These are phyloP conservation scores for Phytophthora parvispora DNA, from an alignment of 352 stramenopile genomes.

Conservation along the genomic window DNA sequence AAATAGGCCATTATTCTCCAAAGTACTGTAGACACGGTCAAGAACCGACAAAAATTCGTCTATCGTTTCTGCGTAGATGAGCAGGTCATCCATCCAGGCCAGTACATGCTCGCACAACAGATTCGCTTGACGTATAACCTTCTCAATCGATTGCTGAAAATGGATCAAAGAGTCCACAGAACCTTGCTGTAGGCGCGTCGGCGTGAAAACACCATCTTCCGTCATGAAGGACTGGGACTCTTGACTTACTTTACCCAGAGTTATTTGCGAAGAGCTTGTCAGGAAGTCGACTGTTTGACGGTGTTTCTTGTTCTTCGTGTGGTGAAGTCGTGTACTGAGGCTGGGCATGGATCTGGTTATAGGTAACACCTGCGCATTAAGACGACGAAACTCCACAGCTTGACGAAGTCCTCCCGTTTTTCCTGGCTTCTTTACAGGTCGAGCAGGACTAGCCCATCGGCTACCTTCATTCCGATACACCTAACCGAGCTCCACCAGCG, in stretches of 20 bases:
- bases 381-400: background rate
- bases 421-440: constrained; percentile 5
- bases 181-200: constrained; percentile 6
- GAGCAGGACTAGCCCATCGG: constrained; percentile 2
- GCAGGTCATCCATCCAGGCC: constrained; percentile 1
- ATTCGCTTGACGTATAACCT: constrained; percentile 6
- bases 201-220: constrained; percentile 9
- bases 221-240: constrained; percentile 7
- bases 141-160: constrained; percentile 5
- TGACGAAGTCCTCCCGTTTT: constrained; percentile 8
- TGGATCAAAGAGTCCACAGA: constrained; percentile 9
- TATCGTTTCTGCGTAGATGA: constrained; percentile 1
- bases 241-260: background rate
- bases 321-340: background rate
- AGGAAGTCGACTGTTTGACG: constrained; percentile 11
- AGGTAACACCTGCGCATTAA: background rate
- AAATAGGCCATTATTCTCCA: constrained; percentile 1
- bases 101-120: constrained; percentile 4
- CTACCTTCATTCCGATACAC: constrained; percentile 2
- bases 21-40: background rate
- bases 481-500: constrained; percentile 1
- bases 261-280: constrained; percentile 3
- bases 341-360: constrained; percentile 1
- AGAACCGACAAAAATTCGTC: constrained; percentile 14
- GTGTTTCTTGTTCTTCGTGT: background rate